These are phyloP conservation scores for Lupinus albus DNA, from an alignment of 306 rosid species.

Conservation along the genomic window DNA sequence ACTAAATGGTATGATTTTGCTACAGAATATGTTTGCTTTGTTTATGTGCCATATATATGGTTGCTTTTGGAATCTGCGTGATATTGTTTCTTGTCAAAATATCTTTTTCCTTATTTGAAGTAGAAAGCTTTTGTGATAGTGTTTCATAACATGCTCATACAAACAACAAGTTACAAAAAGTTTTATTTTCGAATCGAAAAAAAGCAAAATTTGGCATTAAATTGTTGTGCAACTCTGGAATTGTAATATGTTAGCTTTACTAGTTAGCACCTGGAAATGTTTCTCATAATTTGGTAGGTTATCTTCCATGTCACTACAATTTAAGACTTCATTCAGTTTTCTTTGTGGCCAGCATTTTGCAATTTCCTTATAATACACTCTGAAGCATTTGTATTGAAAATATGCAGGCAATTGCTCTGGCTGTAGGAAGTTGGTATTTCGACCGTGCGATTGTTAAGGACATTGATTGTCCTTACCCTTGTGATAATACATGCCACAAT, in stretches of 20 bases:
- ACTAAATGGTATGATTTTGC: background rate
- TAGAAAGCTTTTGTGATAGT: no score
- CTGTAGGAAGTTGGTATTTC: constrained; percentile 92
- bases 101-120: background rate
- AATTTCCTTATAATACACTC: constrained; percentile 4
- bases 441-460: constrained; percentile 63
- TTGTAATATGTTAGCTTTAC: background rate
- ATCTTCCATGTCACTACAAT: constrained; percentile 8
- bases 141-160: background rate
- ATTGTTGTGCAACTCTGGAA: background rate
- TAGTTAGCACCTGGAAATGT: no score
- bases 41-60: background rate
- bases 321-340: background rate
- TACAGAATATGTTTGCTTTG: no score
- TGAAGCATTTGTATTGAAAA: constrained; percentile 2
- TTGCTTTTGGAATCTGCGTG: constrained; percentile 1
- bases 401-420: constrained; percentile 79
- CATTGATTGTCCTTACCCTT: constrained; percentile 86
- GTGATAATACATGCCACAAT: constrained; percentile 86
- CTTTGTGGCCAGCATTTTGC: background rate
- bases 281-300: background rate
- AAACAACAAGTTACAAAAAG: background rate
- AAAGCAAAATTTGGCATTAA: background rate
- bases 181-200: background rate
- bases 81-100: background rate